These are phyloP conservation scores for Talaromyces sp. DNA, from an alignment of 2,329 filamentous ascomycete species.

Conservation along the genomic window DNA sequence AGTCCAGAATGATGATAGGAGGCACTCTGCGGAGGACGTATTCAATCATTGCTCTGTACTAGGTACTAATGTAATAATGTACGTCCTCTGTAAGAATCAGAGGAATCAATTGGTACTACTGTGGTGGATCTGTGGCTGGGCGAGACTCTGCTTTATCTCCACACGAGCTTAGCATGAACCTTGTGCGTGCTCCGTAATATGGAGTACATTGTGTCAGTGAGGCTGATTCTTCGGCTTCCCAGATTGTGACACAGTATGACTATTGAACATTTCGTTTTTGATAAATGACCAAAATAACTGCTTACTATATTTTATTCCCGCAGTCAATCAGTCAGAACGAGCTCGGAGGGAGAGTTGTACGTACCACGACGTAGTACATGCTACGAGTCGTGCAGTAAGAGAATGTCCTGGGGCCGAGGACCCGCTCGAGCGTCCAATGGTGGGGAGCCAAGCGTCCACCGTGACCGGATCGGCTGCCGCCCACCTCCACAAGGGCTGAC, in stretches of 20 bases:
- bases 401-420: not conserved
- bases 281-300: no score
- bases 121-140: not conserved
- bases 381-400: no score
- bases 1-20: not conserved
- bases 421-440: constrained; percentile 2
- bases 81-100: not conserved
- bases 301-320: no score
- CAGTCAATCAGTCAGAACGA: no score
- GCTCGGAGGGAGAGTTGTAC: no score
- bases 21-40: not conserved
- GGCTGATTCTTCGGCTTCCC: not conserved
- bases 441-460: not conserved
- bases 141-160: constrained; percentile 1
- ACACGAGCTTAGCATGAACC: constrained; percentile 4
- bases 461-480: constrained; percentile 12
- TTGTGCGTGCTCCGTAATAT: not conserved
- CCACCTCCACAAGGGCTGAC: constrained; percentile 8
- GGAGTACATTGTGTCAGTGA: not conserved
- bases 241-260: no score
- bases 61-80: no score
- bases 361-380: no score
- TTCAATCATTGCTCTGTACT: not conserved
- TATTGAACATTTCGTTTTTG: no score
- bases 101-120: not conserved